A percentile compares a stretch with the other conserved stretches of the same genome.
Evolutionary conservation across 192 early-diverging fungal species (phyloP).

Genomic region (Rhizophagus prolifer): DNA sequence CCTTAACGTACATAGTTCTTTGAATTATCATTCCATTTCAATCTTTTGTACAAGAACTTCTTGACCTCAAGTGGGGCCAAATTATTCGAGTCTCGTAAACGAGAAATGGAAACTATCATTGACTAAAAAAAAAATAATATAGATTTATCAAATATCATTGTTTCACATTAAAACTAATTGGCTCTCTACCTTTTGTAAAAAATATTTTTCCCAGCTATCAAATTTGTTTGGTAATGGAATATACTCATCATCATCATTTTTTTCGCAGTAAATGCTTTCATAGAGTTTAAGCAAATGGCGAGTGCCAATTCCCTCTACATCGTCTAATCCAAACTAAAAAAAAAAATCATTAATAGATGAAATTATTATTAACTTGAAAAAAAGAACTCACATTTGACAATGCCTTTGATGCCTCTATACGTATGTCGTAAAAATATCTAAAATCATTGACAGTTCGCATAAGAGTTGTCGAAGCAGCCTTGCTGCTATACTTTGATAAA

Average conservation of each 20-base stretch:
- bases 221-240: constrained; percentile 90
- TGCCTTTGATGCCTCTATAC: constrained; percentile 75
- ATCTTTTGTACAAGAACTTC: constrained; percentile 69
- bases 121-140: constrained; percentile 39
- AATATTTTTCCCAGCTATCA: constrained; percentile 84
- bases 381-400: constrained; percentile 49
- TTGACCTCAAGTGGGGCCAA: constrained; percentile 63
- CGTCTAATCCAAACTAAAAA: constrained; percentile 50
- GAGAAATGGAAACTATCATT: constrained; percentile 69
- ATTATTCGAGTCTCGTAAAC: constrained; percentile 62
- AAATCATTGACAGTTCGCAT: constrained; percentile 74
- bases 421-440: constrained; percentile 83
- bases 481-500: constrained; percentile 58
- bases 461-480: constrained; percentile 71
- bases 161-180: neutral
- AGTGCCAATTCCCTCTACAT: constrained; percentile 65
- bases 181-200: constrained; percentile 67
- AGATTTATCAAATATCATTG: neutral
- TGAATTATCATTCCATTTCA: constrained; percentile 92
- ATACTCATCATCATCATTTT: constrained; percentile 33
- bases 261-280: constrained; percentile 70
- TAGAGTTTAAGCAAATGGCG: constrained; percentile 74
- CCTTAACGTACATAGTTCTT: constrained; percentile 33
- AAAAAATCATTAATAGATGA: neutral
- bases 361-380: neutral